These are phyloP conservation scores for Helicostylum pulchrum DNA, from an alignment of 192 early-diverging fungal genomes.

Conservation along the genomic window DNA sequence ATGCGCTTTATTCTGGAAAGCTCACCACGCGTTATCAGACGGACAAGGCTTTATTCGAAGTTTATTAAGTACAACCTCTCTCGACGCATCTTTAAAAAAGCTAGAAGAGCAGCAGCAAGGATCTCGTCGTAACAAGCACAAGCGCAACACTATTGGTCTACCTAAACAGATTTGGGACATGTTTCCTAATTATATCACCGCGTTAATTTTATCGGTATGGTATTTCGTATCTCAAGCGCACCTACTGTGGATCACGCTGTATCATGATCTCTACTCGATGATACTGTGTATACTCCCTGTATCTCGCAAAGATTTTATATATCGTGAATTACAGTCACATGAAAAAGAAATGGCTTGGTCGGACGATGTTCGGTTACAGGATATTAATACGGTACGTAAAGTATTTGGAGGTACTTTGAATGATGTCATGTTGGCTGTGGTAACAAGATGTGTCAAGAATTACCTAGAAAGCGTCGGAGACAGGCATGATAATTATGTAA, in stretches of 20 bases:
- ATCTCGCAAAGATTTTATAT: constrained; percentile 17
- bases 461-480: constrained; percentile 22
- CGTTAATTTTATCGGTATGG: background rate
- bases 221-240: background rate
- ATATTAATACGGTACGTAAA: constrained; percentile 23
- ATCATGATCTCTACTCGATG: constrained; percentile 12
- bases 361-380: constrained; percentile 19
- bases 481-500: constrained; percentile 18
- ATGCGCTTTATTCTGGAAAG: constrained; percentile 36
- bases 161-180: background rate
- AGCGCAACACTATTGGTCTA: background rate
- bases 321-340: constrained; percentile 20
- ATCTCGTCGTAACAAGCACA: background rate
- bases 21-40: constrained; percentile 34
- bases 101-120: constrained; percentile 1
- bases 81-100: constrained; percentile 8
- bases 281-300: background rate
- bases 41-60: constrained; percentile 27
- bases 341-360: constrained; percentile 36
- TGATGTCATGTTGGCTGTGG: constrained; percentile 33
- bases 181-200: background rate
- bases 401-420: constrained; percentile 35
- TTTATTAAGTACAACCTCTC: constrained; percentile 19
- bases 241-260: background rate
- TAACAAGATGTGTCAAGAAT: constrained; percentile 17